Evolutionary conservation across 2,329 filamentous ascomycete species (phyloP), one percentile per base, ranked within the genome.

Genomic region (Fusarium poae): DNA sequence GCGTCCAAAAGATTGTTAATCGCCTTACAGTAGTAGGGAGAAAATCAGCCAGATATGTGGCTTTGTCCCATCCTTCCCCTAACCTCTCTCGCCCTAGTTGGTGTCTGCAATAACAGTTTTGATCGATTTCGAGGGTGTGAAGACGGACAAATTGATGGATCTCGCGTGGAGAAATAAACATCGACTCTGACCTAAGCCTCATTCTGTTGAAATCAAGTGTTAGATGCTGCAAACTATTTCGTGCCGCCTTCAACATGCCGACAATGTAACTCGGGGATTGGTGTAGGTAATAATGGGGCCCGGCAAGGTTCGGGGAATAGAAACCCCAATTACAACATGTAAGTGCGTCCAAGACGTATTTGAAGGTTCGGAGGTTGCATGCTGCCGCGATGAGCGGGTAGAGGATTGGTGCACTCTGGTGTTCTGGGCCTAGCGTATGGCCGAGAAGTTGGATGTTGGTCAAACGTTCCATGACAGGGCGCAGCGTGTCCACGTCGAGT

Each of bases 41-140:
- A 2, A 46, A 8, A 1, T 46, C 27, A 2, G 27, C 9, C 2
- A 46, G 44, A n/a, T 46, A 18, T 12, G 44, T 21, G 8, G 9
- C 5, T 30, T 6, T 30, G 1, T 4, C 2, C n/a, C 11, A 20
- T 3, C 11, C 3, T 11, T 2, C 10, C 4, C 16, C 6, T 6
- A 6, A 5, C 4, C 7, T 12, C 1, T 1, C 8, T 7, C 4
- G 6, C 1, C 2, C 18, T 2, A 5, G 3, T 20, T 21, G n/a
- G n/a, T 30, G 44, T 6, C 9, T n/a, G 23, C 44, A 46, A 16
- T 46, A 46, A n/a, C 27, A 46, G 12, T 11, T 8, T 30, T 30
- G 44, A 13, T 21, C n/a, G 2, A 46, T 21, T 3, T 30, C 13
- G 4, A 46, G 27, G 20, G 13, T 46, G 3, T 46, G 3, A 3